A percentile compares a stretch with the other conserved stretches of the same genome.
These are phyloP conservation scores for Pyrenochaeta sp. DNA, from an alignment of 2,329 filamentous ascomycete species.

Conservation along the genomic window DNA sequence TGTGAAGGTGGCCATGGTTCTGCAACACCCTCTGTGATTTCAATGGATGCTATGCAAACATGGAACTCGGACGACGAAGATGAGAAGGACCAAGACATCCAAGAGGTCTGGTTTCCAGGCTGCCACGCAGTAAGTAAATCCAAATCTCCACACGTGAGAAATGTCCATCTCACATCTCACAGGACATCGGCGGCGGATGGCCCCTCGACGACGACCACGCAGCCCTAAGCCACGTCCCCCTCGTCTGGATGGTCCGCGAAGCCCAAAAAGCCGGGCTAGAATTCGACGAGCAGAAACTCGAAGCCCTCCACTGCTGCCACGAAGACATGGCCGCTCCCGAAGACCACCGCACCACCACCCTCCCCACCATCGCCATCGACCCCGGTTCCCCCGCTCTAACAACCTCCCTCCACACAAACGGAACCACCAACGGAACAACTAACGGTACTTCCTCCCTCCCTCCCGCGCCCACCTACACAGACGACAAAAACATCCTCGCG, in stretches of 20 bases:
- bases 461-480: slow-evolving; percentile 13
- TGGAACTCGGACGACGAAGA: slow-evolving; percentile 41
- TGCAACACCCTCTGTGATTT: slow-evolving; percentile 40
- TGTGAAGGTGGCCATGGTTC: slow-evolving; percentile 18
- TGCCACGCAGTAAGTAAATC: slow-evolving; percentile 66
- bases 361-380: slow-evolving; percentile 45
- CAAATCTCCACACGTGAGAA: no score
- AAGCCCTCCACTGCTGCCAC: slow-evolving; percentile 69
- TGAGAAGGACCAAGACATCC: slow-evolving; percentile 71
- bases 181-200: slow-evolving; percentile 81
- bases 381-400: slow-evolving; percentile 25
- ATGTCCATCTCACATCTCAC: slow-evolving; percentile 14
- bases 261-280: slow-evolving; percentile 70
- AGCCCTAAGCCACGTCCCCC: slow-evolving; percentile 70
- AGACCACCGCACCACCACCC: slow-evolving; percentile 9
- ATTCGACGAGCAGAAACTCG: slow-evolving; percentile 74
- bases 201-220: slow-evolving; percentile 61
- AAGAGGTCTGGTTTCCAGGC: slow-evolving; percentile 82
- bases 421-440: background rate
- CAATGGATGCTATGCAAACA: slow-evolving; percentile 31
- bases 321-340: slow-evolving; percentile 36
- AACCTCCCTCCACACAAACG: background rate
- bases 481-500: slow-evolving; percentile 21
- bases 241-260: slow-evolving; percentile 75
- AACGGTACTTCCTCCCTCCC: slow-evolving; percentile 2